Conservation (phyloP, 2,329 filamentous ascomycete genomes). For the Endoconidiophora polonica region DNA sequence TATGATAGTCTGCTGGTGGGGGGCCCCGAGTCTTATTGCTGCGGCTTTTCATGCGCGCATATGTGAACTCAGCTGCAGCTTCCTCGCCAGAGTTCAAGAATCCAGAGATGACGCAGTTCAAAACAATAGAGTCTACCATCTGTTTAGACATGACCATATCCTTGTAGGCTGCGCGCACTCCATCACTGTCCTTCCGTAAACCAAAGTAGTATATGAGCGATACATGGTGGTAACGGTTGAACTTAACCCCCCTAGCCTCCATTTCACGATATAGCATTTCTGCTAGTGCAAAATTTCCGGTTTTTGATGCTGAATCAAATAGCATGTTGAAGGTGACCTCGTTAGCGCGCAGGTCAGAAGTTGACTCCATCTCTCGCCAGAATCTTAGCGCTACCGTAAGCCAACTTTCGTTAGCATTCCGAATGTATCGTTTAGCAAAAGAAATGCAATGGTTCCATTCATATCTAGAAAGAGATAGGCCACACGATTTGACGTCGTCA, state of each 20-base stretch:
- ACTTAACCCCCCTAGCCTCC: slow-evolving; percentile 45
- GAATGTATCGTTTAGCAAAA: slow-evolving; percentile 58
- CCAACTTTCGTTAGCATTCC: slow-evolving; percentile 17
- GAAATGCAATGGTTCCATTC: slow-evolving; percentile 80
- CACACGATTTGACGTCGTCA: slow-evolving; percentile 63
- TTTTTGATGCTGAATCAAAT: slow-evolving; percentile 74
- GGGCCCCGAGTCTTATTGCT: slow-evolving; percentile 22
- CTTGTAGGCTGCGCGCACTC: slow-evolving; percentile 59
- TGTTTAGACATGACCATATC: slow-evolving; percentile 74
- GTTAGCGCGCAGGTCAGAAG: slow-evolving; percentile 46
- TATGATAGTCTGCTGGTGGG: slow-evolving; percentile 26
- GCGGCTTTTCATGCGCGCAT: slow-evolving; percentile 62
- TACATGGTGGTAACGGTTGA: slow-evolving; percentile 67
- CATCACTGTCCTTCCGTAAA: slow-evolving; percentile 53
- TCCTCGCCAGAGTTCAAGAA: slow-evolving; percentile 64
- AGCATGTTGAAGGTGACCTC: slow-evolving; percentile 85
- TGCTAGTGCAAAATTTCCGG: slow-evolving; percentile 66
- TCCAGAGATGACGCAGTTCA: slow-evolving; percentile 74
- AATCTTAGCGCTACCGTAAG: slow-evolving; percentile 45
- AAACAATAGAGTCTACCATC: slow-evolving; percentile 68
- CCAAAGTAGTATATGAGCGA: slow-evolving; percentile 75
- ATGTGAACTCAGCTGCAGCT: slow-evolving; percentile 61
- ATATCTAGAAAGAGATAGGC: slow-evolving; percentile 45
- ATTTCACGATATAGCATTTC: slow-evolving; percentile 78
- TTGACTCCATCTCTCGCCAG: slow-evolving; percentile 81